These are phyloP conservation scores for Tetracentron sinense DNA, from an alignment of 164 flowering plant species.

Conservation along the genomic window DNA sequence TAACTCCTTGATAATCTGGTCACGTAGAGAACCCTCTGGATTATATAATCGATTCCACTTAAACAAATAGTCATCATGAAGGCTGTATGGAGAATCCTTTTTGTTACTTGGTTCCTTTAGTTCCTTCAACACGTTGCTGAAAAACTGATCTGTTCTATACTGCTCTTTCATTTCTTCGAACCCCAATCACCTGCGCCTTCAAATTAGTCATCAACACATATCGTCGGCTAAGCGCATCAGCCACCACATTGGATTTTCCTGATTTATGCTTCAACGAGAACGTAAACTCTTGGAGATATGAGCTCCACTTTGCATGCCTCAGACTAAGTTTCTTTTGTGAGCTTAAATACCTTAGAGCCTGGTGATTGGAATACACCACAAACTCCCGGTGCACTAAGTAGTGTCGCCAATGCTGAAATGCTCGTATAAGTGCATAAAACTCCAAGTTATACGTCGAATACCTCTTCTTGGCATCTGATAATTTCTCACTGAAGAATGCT, in stretches of 20 bases:
- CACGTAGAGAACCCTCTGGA: slow-evolving; percentile 2
- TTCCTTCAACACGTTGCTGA: neutral
- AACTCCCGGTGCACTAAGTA: neutral
- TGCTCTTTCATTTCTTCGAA: neutral
- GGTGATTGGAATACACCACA: neutral
- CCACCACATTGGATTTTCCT: neutral
- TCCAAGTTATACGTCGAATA: slow-evolving; percentile 1
- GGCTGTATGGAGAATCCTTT: neutral
- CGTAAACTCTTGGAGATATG: neutral
- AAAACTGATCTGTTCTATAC: neutral
- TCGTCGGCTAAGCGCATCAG: neutral
- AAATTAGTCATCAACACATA: neutral
- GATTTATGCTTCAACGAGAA: slow-evolving; percentile 4
- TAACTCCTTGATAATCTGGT: slow-evolving; percentile 3
- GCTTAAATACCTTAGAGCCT: neutral
- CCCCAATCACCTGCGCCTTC: neutral
- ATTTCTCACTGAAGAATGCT: slow-evolving; percentile 10
- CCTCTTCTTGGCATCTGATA: neutral
- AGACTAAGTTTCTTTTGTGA: neutral
- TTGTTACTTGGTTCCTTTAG: neutral
- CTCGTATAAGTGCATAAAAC: neutral
- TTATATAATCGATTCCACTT: slow-evolving; percentile 2
- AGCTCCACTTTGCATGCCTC: neutral
- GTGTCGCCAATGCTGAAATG: neutral
- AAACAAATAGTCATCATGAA: neutral